Base-by-base conservation (phyloP, 805 yeast species). In the Saturnispora sanitii region DNA sequence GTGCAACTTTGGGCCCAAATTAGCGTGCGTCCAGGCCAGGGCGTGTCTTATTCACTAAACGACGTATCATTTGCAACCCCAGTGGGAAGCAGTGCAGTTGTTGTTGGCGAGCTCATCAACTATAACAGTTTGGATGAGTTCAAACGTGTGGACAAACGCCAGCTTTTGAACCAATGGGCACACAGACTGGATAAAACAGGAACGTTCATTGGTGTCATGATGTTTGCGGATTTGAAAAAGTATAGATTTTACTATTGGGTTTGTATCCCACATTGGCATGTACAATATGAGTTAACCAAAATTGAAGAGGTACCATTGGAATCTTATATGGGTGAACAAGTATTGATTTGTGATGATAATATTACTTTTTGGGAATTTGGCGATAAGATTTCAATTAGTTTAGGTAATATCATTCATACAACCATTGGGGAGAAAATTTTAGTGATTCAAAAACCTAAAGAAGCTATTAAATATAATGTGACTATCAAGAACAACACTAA, bases 211-310 rank as follows among this genome's bases (percentile, higher is more conserved):
- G 59, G 62, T 4, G 49, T 83, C 1, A 62, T 88, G 22, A 69
- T 87, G 32, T 92, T 79, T 61, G 82, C 94, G 1, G 98, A 92
- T 58, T 69, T 92, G 55, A 92, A 92, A 58, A 85, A 82, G 61
- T 88, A 82, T 64, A 78, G 73, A 53, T 90, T 82, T 55, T 82
- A 73, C 53, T 88, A 92, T 60, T 94, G 99, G 98, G 84, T 48
- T 81, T 85, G 13, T 77, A 76, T 47, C 96, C 98, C 0, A 62
- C 73, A 1, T 57, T 85, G 26, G 66, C 67, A 30, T 60, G 76
- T 33, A 7, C 20, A 7, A 64, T 62, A 11, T 81, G 86, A 85
- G 35, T 47, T 4, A 31, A 47, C 8, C 29, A 35, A 43, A 50
- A 43, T 31, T 50, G 55, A 56, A 17, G 19, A 18, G n/a, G 13